Evolutionary conservation across 202 grass and related monocot genomes (phyloP), one percentile per base, ranked within the genome.

Genomic region (Dendrocalamus latiflorus): DNA sequence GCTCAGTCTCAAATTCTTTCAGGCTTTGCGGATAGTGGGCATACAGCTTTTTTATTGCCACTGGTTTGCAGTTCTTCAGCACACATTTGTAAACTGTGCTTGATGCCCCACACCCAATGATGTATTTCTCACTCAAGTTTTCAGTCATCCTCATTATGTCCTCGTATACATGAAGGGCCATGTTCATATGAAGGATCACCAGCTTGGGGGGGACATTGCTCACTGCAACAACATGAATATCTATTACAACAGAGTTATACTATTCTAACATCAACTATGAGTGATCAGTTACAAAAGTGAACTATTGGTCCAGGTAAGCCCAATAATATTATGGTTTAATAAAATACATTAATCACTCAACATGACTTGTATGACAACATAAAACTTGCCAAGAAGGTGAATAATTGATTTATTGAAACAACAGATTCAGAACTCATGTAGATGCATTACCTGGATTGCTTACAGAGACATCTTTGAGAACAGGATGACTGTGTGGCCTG

Each of bases 101-200:
- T 63, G 97, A 99, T 38, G 97, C 97, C 42, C 96, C 97, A 49
- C 96, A 99, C 41, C 97, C 97, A 76, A 99, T 96, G 55, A 99
- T 97, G 73, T 99, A 99, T 63, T 99, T 99, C 70, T 99, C 97
- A 48, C 88, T 99, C 67, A 99, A 85, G 56, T 94, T 97, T 79
- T 99, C 97, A 5, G 97, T 99, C 97, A 99, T 99, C 51, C 93
- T 84, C 91, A 99, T 99, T 72, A 99, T 99, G 78, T 99, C 97
- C 78, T 99, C 97, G 1, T 94, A 99, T 11, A 95, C 96, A 79
- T 94, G 93, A 75, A 99, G 87, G 2, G 96, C 93, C 93, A 99
- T 93, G 43, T 99, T 99, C 96, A 99, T 96, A 85, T 99, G 90
- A 75, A 99, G 96, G 65, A 99, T 96, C n/a, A 99, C 96, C 58